Percentiles rank a stretch among this genome's conserved stretches.
phyloP scores from a whole-genome alignment of 495 filamentous ascomycete genomes.

The Baudoinia panamericana region DNA sequence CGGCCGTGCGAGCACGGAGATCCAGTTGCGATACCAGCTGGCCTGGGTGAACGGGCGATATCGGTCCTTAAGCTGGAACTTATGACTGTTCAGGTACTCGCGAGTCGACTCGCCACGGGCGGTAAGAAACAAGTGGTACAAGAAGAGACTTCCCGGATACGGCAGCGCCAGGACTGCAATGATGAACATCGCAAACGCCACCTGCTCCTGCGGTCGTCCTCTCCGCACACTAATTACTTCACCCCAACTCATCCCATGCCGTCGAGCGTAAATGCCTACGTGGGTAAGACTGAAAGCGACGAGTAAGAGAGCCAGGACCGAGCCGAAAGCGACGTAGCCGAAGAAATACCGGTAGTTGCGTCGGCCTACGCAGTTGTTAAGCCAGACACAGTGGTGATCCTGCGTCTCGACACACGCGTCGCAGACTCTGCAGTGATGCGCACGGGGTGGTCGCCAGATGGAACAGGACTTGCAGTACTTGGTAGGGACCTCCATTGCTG shows the following conservation, averaged over 20 bases:
- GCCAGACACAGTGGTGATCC: constrained; percentile 97
- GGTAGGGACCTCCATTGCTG: constrained; percentile 90
- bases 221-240: constrained; percentile 46
- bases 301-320: constrained; percentile 64
- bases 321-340: constrained; percentile 63
- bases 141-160: constrained; percentile 72
- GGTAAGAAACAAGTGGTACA: constrained; percentile 83
- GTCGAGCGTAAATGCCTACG: constrained; percentile 54
- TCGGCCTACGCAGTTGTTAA: constrained; percentile 95
- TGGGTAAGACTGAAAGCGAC: constrained; percentile 66
- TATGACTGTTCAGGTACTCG: constrained; percentile 90
- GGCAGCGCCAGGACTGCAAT: constrained; percentile 60
- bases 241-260: constrained; percentile 49
- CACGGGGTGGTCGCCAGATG: constrained; percentile 89
- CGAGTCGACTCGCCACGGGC: constrained; percentile 85
- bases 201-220: constrained; percentile 43
- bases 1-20: constrained; percentile 66
- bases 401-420: constrained; percentile 96
- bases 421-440: constrained; percentile 91
- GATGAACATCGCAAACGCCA: constrained; percentile 81
- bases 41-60: constrained; percentile 83
- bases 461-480: constrained; percentile 97
- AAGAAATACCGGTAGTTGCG: constrained; percentile 99
- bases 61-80: constrained; percentile 80
- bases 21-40: constrained; percentile 63